Evolutionary conservation across 2,329 filamentous ascomycete genomes (phyloP), one percentile per base, ranked within the genome.

Genomic region (Lithohypha guttulata): DNA sequence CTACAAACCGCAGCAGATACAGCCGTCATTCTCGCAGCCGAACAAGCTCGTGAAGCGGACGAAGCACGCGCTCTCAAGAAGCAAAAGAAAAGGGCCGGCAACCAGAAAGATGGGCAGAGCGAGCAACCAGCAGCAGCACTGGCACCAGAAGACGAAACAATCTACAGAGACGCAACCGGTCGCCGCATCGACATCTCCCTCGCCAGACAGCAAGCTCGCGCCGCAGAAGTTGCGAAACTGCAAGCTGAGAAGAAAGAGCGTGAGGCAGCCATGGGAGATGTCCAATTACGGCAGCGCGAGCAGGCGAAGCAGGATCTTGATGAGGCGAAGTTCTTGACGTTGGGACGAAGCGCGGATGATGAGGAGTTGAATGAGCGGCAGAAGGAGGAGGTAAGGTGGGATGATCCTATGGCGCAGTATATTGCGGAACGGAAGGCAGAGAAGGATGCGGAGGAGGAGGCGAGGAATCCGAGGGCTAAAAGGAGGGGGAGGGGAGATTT

Each of bases 131-230:
- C 58, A 53, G 34, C 54, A 59, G 29, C 59, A 58, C 25, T 11
- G 32, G 63, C 58, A 0, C 57, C 62, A 42, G 73, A 74, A 21
- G 73, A 80, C 52, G 85, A 95, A 61, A 93, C 89, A 0, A 86
- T 95, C 17, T 95, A 96, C 59, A 82, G 91, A 52, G 91, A 98
- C 61, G 91, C 93, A 8, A 91, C 83, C 2, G 91, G 91, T 9
- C 75, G 87, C n/a, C 79, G 93, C 40, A 87, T 98, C 47, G 93
- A 98, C 55, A 75, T 96, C 17, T 79, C 80, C 13, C 84, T 94
- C 81, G 85, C 84, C 60, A 75, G 87, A 17, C 87, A 85, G 14
- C 86, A 95, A 59, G 81, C 84, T 35, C 73, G 84, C n/a, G 74
- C 76, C 34, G 84, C 82, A 50, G 81, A 80, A 1, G 79, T 86